Evolutionary conservation across 148 eudicot species (phyloP).

Genomic region (Arctostaphylos glauca): DNA sequence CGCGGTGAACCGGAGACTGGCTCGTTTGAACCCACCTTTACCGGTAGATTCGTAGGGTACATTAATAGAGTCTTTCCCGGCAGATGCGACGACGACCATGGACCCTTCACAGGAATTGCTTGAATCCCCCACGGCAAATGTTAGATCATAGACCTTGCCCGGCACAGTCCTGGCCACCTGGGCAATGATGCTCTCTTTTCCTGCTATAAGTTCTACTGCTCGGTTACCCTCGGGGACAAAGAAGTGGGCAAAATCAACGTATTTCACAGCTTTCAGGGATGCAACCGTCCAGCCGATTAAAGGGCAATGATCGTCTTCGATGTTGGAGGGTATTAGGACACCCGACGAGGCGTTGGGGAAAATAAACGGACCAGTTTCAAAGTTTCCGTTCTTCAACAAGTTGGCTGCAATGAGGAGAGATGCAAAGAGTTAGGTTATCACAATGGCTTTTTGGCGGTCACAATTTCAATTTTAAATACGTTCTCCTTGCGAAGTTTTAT

Average conservation of each 20-base stretch:
- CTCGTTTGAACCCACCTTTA: conserved; percentile 31
- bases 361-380: background rate
- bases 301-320: background rate
- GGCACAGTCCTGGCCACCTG: background rate
- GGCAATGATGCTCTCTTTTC: background rate
- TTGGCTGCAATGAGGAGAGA: background rate
- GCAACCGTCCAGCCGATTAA: background rate
- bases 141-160: background rate
- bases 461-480: no score
- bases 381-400: background rate
- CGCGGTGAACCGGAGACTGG: conserved; percentile 31
- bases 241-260: background rate
- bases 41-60: conserved; percentile 39
- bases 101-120: background rate
- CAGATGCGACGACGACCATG: background rate
- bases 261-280: background rate
- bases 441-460: no score
- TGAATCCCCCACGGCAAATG: background rate
- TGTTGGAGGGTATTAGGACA: background rate
- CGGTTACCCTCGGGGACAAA: background rate
- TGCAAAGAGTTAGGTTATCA: background rate
- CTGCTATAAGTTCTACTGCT: background rate
- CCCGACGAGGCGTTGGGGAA: background rate
- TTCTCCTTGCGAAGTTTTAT: no score
- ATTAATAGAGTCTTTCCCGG: background rate